Evolutionary conservation across 108 stramenopile genomes (phyloP).

Genomic region (Halocafeteria seosinensis): DNA sequence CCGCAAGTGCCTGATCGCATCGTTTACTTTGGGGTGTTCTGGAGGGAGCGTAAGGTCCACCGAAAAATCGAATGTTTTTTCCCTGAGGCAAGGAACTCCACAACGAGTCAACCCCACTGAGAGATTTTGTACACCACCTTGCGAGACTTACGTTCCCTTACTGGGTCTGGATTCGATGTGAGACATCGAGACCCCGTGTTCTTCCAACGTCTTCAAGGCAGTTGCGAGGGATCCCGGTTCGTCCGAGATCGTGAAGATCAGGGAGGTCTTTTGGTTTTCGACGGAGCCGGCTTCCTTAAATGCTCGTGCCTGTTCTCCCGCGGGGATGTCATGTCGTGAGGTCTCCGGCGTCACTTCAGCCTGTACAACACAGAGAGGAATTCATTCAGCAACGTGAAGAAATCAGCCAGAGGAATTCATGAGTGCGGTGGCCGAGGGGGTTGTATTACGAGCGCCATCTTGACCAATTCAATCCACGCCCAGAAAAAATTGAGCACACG

Average conservation of each 20-base stretch:
- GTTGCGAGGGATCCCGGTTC: slow-evolving; percentile 64
- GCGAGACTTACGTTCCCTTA: not conserved
- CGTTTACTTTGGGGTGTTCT: not conserved
- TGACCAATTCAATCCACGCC: too few species aligned
- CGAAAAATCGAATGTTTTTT: not conserved
- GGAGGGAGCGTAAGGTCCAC: slow-evolving; percentile 1
- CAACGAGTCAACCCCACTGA: slow-evolving; percentile 40
- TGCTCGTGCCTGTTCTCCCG: too few species aligned
- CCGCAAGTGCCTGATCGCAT: not conserved
- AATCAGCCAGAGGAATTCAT: too few species aligned
- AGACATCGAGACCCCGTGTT: slow-evolving; percentile 68
- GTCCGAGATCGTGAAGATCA: slow-evolving; percentile 26
- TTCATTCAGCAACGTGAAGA: too few species aligned
- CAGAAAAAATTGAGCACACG: too few species aligned
- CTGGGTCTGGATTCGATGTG: slow-evolving; percentile 65
- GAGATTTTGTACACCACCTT: slow-evolving; percentile 24
- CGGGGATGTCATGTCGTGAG: too few species aligned
- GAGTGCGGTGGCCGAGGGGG: too few species aligned
- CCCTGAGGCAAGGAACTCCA: not conserved
- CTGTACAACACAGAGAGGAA: too few species aligned
- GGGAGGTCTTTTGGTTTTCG: not conserved
- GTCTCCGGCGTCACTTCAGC: too few species aligned
- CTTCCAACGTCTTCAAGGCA: slow-evolving; percentile 68
- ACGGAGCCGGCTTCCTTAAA: too few species aligned
- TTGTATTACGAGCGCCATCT: too few species aligned